These are phyloP conservation scores for Penicillium sp. DNA, from an alignment of 2,329 filamentous ascomycete species.

Conservation along the genomic window DNA sequence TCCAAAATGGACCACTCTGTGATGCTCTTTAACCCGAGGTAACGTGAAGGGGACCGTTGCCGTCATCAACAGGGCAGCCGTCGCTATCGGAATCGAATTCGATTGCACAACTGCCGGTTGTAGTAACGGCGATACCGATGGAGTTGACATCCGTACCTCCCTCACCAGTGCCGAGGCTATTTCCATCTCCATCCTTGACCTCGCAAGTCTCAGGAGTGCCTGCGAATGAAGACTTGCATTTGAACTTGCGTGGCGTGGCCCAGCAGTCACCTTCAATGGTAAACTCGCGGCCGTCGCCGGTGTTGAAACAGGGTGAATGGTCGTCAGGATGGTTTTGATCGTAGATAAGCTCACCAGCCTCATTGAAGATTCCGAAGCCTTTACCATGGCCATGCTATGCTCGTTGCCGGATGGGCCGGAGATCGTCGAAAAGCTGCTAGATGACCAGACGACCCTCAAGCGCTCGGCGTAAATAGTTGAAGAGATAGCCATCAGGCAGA, in stretches of 20 bases:
- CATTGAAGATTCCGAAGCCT: constrained; percentile 17
- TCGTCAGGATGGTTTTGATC: constrained; percentile 11
- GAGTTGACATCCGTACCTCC: constrained; percentile 13
- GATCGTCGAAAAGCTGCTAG: constrained; percentile 15
- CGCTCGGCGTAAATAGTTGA: constrained; percentile 14
- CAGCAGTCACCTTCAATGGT: constrained; percentile 20
- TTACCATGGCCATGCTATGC: constrained; percentile 11
- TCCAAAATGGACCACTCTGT: too few species aligned
- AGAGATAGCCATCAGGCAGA: constrained; percentile 11
- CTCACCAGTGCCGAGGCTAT: constrained; percentile 11
- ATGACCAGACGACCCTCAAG: constrained; percentile 15
- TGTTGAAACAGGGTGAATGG: constrained; percentile 18
- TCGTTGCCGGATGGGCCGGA: constrained; percentile 14
- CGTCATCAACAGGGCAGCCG: constrained; percentile 14
- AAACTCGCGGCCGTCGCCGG: constrained; percentile 13
- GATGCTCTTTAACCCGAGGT: constrained; percentile 9
- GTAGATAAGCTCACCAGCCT: constrained; percentile 14
- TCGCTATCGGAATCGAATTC: constrained; percentile 18
- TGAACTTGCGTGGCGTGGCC: constrained; percentile 14
- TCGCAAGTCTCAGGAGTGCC: constrained; percentile 15
- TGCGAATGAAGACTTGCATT: constrained; percentile 13
- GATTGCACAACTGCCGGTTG: constrained; percentile 15
- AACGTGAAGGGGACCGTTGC: constrained; percentile 17
- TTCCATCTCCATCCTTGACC: constrained; percentile 15
- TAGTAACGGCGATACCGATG: constrained; percentile 16